Percentiles rank a stretch among this genome's conserved stretches.
Evolutionary conservation across 345 rosid species (phyloP).

Genomic region (Citrus unshiu): DNA sequence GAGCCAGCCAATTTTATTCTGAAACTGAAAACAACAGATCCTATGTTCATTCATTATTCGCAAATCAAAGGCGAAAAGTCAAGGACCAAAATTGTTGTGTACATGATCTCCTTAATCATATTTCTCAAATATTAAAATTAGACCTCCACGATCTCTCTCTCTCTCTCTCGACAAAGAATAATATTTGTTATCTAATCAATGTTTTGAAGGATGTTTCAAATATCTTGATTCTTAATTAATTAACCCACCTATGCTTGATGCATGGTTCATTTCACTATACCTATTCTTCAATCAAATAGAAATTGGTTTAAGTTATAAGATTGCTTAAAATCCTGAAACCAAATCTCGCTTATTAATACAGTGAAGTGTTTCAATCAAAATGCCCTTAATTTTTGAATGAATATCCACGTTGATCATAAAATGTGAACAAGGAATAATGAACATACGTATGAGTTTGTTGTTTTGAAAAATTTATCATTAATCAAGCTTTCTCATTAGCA

Average conservation of each 20-base stretch:
- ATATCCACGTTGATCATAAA: no score
- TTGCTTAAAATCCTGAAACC: no score
- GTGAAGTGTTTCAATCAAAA: no score
- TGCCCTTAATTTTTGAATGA: no score
- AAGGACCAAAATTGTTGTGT: background rate
- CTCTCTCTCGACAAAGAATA: background rate
- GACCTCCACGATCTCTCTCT: background rate
- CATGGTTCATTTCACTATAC: no score
- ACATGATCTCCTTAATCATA: background rate
- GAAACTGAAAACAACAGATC: background rate
- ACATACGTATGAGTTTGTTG: no score
- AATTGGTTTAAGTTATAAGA: no score
- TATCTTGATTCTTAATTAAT: background rate
- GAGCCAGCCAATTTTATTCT: background rate
- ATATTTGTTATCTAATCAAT: background rate
- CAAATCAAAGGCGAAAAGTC: background rate
- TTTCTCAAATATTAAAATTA: background rate
- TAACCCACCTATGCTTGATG: constrained; percentile 8
- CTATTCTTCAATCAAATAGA: no score
- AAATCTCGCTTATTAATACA: no score
- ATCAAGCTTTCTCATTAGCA: no score
- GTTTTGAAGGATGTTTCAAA: background rate
- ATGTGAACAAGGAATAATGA: no score
- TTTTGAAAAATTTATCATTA: no score
- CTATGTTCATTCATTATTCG: background rate